Evolutionary conservation across 495 filamentous ascomycete species (phyloP).

Genomic region (Lasiosphaeria hispida): DNA sequence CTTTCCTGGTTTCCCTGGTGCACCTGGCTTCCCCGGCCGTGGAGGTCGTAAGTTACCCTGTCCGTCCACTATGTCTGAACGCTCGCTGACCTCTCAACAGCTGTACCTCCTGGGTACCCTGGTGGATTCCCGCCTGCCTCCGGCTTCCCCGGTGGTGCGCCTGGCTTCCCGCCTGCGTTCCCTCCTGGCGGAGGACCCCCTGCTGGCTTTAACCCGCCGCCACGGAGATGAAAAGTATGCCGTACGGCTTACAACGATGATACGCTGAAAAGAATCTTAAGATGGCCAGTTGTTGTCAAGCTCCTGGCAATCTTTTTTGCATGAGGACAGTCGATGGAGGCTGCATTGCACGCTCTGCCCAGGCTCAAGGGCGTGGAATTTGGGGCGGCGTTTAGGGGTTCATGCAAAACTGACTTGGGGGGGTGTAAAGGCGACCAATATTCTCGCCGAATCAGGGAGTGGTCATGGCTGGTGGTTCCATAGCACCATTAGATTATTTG

Average conservation of each 20-base stretch:
- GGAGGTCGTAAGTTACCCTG: constrained; percentile 62
- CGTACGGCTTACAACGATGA: constrained; percentile 21
- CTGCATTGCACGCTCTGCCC: constrained; percentile 15
- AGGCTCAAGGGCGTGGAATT: constrained; percentile 18
- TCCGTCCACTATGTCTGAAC: neutral
- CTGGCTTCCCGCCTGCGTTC: constrained; percentile 50
- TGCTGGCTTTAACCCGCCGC: constrained; percentile 66
- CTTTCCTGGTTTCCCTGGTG: constrained; percentile 65
- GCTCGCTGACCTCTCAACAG: constrained; percentile 25
- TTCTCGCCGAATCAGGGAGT: neutral
- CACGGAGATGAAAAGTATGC: constrained; percentile 56
- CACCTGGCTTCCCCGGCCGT: constrained; percentile 46
- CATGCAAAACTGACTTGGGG: constrained; percentile 18
- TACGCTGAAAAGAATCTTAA: constrained; percentile 15
- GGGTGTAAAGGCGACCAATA: constrained; percentile 11
- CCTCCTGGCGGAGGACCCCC: constrained; percentile 50
- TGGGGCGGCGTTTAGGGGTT: constrained; percentile 31
- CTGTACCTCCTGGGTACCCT: constrained; percentile 63
- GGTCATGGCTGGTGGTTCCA: constrained; percentile 2
- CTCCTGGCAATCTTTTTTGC: constrained; percentile 6
- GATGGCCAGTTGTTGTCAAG: constrained; percentile 1
- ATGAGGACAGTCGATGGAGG: neutral
- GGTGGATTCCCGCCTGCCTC: constrained; percentile 46
- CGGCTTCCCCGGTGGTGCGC: constrained; percentile 48
- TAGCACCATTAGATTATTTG: neutral